Evolutionary conservation across 441 rosid genomes (phyloP).

Genomic region (Gossypium trilobum): DNA sequence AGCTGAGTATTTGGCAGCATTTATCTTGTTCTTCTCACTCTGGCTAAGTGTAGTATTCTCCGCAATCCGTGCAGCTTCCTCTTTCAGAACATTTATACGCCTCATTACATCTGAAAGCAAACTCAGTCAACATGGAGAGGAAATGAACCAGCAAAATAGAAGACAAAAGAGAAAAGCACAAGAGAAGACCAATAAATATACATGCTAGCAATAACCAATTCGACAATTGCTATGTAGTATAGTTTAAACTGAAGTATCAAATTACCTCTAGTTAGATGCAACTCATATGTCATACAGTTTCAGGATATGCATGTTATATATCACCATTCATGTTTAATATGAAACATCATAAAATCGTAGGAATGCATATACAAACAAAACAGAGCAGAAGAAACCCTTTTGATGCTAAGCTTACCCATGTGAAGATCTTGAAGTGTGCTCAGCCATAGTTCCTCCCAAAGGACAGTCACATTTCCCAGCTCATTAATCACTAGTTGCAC

Average conservation of each 20-base stretch:
- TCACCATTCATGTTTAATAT: slow-evolving; percentile 2
- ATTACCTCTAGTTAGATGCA: slow-evolving; percentile 7
- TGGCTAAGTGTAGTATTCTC: slow-evolving; percentile 83
- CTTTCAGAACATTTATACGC: slow-evolving; percentile 82
- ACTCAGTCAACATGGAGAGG: slow-evolving; percentile 9
- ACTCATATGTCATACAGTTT: neutral
- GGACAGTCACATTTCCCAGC: slow-evolving; percentile 88
- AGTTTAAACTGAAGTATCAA: neutral
- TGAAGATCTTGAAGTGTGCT: slow-evolving; percentile 98
- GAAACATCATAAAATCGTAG: slow-evolving; percentile 10
- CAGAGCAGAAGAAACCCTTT: slow-evolving; percentile 17
- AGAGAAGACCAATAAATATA: neutral
- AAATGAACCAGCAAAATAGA: neutral
- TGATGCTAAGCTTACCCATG: slow-evolving; percentile 49
- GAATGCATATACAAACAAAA: slow-evolving; percentile 16
- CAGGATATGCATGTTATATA: neutral
- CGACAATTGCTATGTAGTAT: neutral
- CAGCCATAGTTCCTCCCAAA: slow-evolving; percentile 99
- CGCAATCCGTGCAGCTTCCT: slow-evolving; percentile 83
- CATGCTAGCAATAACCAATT: neutral
- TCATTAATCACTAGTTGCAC: slow-evolving; percentile 94
- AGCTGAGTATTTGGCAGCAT: slow-evolving; percentile 90
- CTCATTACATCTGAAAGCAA: slow-evolving; percentile 74
- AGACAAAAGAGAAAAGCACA: neutral
- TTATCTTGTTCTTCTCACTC: slow-evolving; percentile 85